A percentile compares a stretch with the other conserved stretches of the same genome.
Evolutionary conservation across 257 asterid species (phyloP).

Genomic region (Nicotiana obtusifolia): DNA sequence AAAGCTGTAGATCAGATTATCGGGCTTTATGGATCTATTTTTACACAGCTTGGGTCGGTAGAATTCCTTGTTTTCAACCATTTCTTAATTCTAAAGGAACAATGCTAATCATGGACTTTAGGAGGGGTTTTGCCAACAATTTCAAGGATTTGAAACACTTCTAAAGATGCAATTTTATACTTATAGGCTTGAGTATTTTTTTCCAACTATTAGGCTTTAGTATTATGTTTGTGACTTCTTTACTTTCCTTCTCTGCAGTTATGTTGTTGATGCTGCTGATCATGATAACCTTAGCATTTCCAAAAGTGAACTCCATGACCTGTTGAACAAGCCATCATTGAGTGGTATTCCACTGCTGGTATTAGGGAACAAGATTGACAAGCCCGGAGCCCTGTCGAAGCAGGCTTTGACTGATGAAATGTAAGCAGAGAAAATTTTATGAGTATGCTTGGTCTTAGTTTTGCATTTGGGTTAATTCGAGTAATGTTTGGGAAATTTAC

Average conservation of each 20-base stretch:
- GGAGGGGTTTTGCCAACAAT: not conserved
- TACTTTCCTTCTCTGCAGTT: conserved; percentile 39
- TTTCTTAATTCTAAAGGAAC: not conserved
- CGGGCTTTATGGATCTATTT: not conserved
- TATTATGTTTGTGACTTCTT: not conserved
- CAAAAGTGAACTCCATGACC: conserved; percentile 78
- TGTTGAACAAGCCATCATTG: conserved; percentile 79
- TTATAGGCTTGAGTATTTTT: not conserved
- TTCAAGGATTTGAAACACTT: not conserved
- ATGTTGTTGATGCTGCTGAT: conserved; percentile 97
- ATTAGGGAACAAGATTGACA: conserved; percentile 90
- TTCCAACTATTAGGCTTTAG: not conserved
- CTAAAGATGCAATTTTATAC: not conserved
- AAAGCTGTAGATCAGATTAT: not conserved
- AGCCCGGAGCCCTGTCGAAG: conserved; percentile 68
- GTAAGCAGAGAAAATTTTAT: conserved; percentile 33
- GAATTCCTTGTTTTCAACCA: not conserved
- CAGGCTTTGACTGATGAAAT: conserved; percentile 83
- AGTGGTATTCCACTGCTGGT: conserved; percentile 87
- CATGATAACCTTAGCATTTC: conserved; percentile 74
- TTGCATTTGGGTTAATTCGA: not conserved
- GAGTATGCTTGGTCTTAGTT: not conserved
- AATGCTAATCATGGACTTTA: not conserved
- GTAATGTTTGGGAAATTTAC: not conserved
- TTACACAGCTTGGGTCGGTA: not conserved